These are phyloP conservation scores for Sphagnum fallax DNA, from an alignment of 228 moss, liverwort and hornwort species.

Conservation along the genomic window DNA sequence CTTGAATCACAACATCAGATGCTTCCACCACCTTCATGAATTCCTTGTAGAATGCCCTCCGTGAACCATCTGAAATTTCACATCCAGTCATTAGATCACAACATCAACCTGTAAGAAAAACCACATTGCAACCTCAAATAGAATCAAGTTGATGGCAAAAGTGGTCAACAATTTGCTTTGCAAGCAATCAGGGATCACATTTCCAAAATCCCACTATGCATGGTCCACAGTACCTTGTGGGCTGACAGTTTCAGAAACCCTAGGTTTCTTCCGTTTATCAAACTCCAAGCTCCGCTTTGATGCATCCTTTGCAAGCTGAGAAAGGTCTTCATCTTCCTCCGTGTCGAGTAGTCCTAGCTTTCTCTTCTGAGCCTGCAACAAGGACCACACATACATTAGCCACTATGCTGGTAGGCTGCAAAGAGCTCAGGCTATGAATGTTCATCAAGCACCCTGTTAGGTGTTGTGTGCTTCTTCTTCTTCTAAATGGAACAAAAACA, in stretches of 20 bases:
- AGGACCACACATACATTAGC: background rate
- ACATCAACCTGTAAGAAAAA: too few relatives aligned
- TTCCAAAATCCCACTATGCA: too few relatives aligned
- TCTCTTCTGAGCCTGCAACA: conserved; percentile 58
- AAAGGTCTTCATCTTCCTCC: conserved; percentile 50
- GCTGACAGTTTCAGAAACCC: conserved; percentile 20
- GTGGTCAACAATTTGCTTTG: too few relatives aligned
- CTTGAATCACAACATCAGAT: conserved; percentile 87
- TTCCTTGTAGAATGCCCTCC: conserved; percentile 79
- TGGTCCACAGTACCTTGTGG: conserved; percentile 23
- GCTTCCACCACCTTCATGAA: conserved; percentile 92
- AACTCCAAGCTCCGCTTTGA: conserved; percentile 50
- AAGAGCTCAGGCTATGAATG: too few relatives aligned
- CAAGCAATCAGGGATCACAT: too few relatives aligned
- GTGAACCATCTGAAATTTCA: conserved; percentile 57
- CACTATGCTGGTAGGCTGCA: too few relatives aligned
- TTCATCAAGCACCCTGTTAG: too few relatives aligned
- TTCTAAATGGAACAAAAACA: too few relatives aligned
- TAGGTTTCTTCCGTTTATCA: conserved; percentile 49
- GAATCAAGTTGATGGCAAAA: too few relatives aligned
- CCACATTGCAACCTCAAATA: too few relatives aligned
- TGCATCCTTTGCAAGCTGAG: conserved; percentile 63
- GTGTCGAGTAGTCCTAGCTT: conserved; percentile 49
- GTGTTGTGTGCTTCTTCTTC: too few relatives aligned
- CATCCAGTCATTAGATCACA: background rate